These are phyloP conservation scores for Melastoma malabathricum DNA, from an alignment of 345 rosid genomes.

Conservation along the genomic window DNA sequence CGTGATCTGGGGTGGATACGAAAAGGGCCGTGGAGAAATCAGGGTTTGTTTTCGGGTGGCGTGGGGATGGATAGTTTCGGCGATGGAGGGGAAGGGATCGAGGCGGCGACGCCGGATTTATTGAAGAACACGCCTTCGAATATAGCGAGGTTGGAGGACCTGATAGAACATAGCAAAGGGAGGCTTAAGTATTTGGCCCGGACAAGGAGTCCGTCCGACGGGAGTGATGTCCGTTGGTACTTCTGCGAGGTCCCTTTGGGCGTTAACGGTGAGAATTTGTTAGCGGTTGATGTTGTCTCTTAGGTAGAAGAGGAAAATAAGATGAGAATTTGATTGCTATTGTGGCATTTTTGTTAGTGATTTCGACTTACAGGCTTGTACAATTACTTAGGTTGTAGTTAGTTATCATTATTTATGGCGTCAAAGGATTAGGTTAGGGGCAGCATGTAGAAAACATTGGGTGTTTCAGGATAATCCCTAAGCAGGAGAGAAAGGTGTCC, in stretches of 20 bases:
- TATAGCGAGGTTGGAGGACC: slow-evolving; percentile 84
- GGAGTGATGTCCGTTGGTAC: slow-evolving; percentile 89
- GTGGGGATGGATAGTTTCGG: not conserved
- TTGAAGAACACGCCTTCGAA: slow-evolving; percentile 86
- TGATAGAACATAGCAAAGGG: slow-evolving; percentile 63
- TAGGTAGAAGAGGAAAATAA: too few relatives aligned
- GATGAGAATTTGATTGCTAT: too few relatives aligned
- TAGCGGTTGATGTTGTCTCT: not conserved
- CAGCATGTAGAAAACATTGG: too few relatives aligned
- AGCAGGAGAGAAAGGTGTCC: too few relatives aligned
- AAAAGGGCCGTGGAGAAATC: not conserved
- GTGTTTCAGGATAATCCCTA: too few relatives aligned
- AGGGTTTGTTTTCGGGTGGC: not conserved
- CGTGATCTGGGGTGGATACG: too few relatives aligned
- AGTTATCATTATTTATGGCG: too few relatives aligned
- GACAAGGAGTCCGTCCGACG: slow-evolving; percentile 80
- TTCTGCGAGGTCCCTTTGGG: slow-evolving; percentile 73
- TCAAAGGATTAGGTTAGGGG: too few relatives aligned
- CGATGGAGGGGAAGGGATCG: slow-evolving; percentile 13
- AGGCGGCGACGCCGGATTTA: slow-evolving; percentile 51
- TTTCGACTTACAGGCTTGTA: too few relatives aligned
- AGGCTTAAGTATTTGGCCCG: slow-evolving; percentile 79
- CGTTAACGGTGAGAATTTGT: slow-evolving; percentile 41
- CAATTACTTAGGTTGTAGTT: too few relatives aligned
- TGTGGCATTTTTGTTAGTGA: too few relatives aligned